Evolutionary conservation across 805 yeast genomes (phyloP).

Genomic region (Candida ponderosae): DNA sequence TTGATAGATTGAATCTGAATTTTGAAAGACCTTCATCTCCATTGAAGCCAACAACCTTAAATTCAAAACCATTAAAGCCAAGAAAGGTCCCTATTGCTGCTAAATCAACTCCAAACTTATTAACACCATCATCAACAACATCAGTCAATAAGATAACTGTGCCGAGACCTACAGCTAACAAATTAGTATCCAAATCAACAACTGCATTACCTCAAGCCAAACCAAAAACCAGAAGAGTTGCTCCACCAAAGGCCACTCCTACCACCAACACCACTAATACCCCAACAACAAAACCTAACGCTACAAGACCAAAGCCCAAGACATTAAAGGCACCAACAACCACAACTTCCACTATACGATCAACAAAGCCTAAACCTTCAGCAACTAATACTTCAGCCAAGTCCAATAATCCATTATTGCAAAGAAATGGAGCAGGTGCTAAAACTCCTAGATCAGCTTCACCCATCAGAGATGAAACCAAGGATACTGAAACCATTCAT

Average conservation of each 20-base stretch:
- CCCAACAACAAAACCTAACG: no score
- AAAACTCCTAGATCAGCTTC: constrained; percentile 1
- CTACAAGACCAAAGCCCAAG: no score
- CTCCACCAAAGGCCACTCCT: no score
- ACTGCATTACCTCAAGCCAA: not conserved
- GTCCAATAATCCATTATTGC: no score
- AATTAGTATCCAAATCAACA: not conserved
- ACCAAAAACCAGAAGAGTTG: not conserved
- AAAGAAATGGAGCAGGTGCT: no score
- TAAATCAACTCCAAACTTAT: not conserved
- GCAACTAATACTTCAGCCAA: not conserved
- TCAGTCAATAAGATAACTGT: not conserved
- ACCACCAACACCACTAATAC: no score
- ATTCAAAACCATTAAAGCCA: not conserved
- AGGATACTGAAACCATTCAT: constrained; percentile 17
- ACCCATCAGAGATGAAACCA: constrained; percentile 1
- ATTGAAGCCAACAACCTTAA: not conserved
- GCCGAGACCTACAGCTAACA: not conserved
- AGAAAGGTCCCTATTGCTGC: not conserved
- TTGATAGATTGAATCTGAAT: constrained; percentile 2
- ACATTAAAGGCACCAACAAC: not conserved
- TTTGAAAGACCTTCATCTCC: not conserved
- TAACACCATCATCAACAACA: not conserved
- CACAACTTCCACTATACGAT: not conserved
- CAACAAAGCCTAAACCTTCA: not conserved